Evolutionary conservation across 768 basidiomycete species (phyloP).

Genomic region (Rhodotorula sphaerocarpa): DNA sequence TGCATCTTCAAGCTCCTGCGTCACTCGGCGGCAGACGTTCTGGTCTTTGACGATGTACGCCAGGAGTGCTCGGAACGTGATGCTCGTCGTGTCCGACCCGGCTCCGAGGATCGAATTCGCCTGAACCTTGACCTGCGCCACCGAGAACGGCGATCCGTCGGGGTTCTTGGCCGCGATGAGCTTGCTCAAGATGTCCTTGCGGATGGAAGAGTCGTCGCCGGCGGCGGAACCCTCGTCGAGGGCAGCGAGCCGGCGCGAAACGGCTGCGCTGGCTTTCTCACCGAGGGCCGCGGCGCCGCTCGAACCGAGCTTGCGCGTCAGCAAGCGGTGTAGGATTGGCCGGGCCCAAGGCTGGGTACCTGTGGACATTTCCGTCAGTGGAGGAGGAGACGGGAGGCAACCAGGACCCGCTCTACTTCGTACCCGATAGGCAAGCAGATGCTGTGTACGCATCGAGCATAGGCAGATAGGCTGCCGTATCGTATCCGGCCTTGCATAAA

Average conservation of each 20-base stretch:
- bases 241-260: not conserved
- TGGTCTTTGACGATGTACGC: conserved; percentile 9
- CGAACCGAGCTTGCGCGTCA: conserved; percentile 2
- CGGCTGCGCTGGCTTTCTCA: not conserved
- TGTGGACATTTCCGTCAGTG: not conserved
- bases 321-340: not conserved
- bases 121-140: conserved; percentile 3
- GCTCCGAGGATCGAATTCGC: conserved; percentile 9
- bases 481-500: not conserved
- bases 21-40: not conserved
- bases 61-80: conserved; percentile 10
- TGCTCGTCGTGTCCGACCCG: conserved; percentile 12
- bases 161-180: conserved; percentile 9
- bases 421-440: conserved; percentile 4
- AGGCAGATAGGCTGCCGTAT: not conserved
- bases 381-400: not conserved
- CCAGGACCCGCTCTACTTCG: not conserved
- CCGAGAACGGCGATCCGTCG: conserved; percentile 3
- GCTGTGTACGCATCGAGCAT: conserved; percentile 13
- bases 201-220: not conserved
- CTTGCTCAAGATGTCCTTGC: not conserved
- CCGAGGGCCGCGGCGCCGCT: conserved; percentile 2
- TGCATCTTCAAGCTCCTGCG: not conserved
- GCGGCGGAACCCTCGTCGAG: not conserved
- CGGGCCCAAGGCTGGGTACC: conserved; percentile 8